Conservation (phyloP, 805 yeast genomes). For the Yarrowia porcina region DNA sequence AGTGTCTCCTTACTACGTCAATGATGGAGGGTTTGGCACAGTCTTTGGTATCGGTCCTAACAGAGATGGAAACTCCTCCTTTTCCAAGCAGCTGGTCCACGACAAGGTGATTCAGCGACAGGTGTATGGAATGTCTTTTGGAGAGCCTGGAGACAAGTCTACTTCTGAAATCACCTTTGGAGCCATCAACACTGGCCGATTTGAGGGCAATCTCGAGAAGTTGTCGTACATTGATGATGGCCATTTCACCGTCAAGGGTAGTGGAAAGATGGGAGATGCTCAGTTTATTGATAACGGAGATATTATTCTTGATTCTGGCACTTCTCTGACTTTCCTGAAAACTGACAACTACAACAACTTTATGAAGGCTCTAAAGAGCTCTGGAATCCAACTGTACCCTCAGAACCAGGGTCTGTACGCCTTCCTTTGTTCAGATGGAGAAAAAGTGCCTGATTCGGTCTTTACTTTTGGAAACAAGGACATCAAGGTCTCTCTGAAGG, state of each 20-base stretch:
- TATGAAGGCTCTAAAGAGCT: neutral
- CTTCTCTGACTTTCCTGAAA: conserved; percentile 7
- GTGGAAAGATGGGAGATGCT: neutral
- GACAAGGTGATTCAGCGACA: neutral
- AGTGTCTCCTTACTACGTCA: neutral
- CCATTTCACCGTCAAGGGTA: neutral
- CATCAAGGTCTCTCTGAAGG: neutral
- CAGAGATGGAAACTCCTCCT: neutral
- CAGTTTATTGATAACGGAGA: neutral
- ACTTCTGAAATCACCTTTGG: conserved; percentile 26
- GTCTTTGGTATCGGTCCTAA: neutral
- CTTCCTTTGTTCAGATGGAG: neutral
- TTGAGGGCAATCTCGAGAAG: neutral
- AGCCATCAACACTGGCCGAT: conserved; percentile 1
- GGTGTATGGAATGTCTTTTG: conserved; percentile 3
- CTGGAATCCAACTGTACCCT: neutral
- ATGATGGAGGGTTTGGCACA: neutral
- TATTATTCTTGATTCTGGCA: conserved; percentile 2
- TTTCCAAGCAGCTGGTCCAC: neutral
- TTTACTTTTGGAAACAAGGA: conserved; percentile 1
- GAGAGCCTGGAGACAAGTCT: neutral
- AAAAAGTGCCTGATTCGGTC: neutral
- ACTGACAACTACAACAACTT: neutral
- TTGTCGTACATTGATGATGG: neutral
- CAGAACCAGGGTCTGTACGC: neutral